Conservation (phyloP, 352 stramenopile species). For the Pseudoperonospora humuli region DNA sequence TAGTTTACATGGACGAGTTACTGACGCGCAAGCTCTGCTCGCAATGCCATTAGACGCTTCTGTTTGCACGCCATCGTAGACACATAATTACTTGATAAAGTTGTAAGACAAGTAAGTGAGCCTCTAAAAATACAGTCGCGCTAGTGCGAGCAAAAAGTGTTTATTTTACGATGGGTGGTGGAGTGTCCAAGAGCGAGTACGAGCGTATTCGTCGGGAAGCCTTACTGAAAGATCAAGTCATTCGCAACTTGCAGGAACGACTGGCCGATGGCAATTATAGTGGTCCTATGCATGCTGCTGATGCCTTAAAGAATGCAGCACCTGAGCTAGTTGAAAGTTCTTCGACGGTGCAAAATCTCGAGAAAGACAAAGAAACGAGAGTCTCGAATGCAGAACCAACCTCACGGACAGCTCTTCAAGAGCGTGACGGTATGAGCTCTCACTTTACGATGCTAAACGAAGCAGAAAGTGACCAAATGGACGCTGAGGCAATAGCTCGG, state of each 20-base stretch:
- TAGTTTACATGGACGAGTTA: no score
- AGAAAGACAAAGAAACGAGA: slow-evolving; percentile 7
- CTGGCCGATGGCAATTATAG: slow-evolving; percentile 30
- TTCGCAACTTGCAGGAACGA: slow-evolving; percentile 49
- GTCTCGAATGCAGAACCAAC: slow-evolving; percentile 7
- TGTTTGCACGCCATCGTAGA: no score
- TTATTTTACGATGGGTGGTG: slow-evolving; percentile 45
- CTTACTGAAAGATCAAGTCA: slow-evolving; percentile 64
- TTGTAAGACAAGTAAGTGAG: no score
- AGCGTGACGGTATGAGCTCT: no score
- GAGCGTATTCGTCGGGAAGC: slow-evolving; percentile 65
- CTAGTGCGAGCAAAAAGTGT: no score
- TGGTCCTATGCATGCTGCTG: slow-evolving; percentile 8
- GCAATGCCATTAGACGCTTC: no score
- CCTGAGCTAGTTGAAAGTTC: slow-evolving; percentile 1
- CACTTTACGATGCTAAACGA: no score
- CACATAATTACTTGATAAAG: no score
- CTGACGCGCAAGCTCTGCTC: no score
- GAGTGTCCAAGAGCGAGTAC: slow-evolving; percentile 68
- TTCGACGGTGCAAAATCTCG: slow-evolving; percentile 1
- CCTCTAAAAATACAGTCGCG: no score
- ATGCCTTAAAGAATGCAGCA: neutral
- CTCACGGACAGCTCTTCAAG: slow-evolving; percentile 2
- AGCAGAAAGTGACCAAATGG: no score
- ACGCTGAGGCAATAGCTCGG: no score